Evolutionary conservation across 179 eudicot genomes (phyloP).

Genomic region (Silene coronaria): DNA sequence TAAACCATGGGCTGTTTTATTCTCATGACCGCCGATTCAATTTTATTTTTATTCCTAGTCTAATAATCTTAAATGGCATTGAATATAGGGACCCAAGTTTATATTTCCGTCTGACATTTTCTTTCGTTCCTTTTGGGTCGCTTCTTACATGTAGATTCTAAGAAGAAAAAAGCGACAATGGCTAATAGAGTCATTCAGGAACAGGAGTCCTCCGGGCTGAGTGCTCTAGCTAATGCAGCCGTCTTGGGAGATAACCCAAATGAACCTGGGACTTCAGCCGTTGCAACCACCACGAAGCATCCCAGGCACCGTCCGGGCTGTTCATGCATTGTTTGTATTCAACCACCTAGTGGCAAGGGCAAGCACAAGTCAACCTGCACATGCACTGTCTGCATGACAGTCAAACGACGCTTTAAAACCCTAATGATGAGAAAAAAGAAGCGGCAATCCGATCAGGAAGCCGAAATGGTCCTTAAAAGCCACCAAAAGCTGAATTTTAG

Average conservation of each 20-base stretch:
- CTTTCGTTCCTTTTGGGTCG: slow-evolving; percentile 8
- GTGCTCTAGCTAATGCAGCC: slow-evolving; percentile 81
- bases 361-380: slow-evolving; percentile 75
- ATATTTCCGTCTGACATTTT: neutral
- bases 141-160: slow-evolving; percentile 35
- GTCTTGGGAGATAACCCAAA: slow-evolving; percentile 48
- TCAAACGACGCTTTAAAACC: slow-evolving; percentile 87
- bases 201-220: slow-evolving; percentile 57
- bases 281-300: slow-evolving; percentile 74
- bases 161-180: slow-evolving; percentile 40
- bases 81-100: neutral
- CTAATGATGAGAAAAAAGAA: slow-evolving; percentile 76
- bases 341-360: slow-evolving; percentile 95
- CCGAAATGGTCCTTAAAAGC: slow-evolving; percentile 45
- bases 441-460: slow-evolving; percentile 63
- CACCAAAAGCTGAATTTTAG: slow-evolving; percentile 25
- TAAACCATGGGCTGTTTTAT: too few species aligned
- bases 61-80: neutral
- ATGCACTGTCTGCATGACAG: slow-evolving; percentile 81
- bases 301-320: slow-evolving; percentile 98
- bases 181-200: slow-evolving; percentile 34
- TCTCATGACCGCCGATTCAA: too few species aligned
- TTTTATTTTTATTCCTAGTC: too few species aligned
- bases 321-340: slow-evolving; percentile 93
- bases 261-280: slow-evolving; percentile 47